Percentiles rank a stretch among this genome's conserved stretches.
phyloP scores from a whole-genome alignment of 1,284 basidiomycete genomes.

The Dichomitus squalens region DNA sequence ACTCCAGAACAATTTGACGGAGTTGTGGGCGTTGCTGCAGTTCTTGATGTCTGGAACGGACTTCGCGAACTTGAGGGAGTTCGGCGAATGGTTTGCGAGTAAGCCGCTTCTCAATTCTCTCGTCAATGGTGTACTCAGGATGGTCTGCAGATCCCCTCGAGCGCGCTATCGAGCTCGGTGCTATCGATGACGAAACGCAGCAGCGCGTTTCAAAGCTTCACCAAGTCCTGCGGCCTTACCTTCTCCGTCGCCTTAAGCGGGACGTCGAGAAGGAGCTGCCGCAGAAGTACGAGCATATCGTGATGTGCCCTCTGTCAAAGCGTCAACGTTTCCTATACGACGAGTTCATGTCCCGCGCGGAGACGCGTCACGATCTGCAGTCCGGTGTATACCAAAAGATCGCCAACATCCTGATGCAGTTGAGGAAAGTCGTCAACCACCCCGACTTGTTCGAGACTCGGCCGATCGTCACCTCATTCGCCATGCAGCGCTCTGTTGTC shows the following conservation, averaged over 20 bases:
- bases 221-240: slow-evolving; percentile 90
- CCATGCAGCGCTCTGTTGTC: slow-evolving; percentile 80
- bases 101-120: too few species aligned
- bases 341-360: slow-evolving; percentile 94
- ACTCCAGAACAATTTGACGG: slow-evolving; percentile 94
- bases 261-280: slow-evolving; percentile 97
- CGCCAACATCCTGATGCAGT: slow-evolving; percentile 97
- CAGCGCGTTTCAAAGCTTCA: slow-evolving; percentile 91
- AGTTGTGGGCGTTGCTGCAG: slow-evolving; percentile 93
- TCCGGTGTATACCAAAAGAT: slow-evolving; percentile 91
- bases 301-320: slow-evolving; percentile 91
- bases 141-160: slow-evolving; percentile 78
- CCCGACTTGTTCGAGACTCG: slow-evolving; percentile 96
- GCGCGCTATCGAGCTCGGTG: slow-evolving; percentile 90
- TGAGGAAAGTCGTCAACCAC: slow-evolving; percentile 95
- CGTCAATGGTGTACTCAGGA: background rate
- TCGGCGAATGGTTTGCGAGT: slow-evolving; percentile 98
- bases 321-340: slow-evolving; percentile 97
- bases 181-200: slow-evolving; percentile 83
- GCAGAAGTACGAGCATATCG: slow-evolving; percentile 93
- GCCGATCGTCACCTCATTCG: slow-evolving; percentile 91
- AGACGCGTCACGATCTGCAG: slow-evolving; percentile 84
- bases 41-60: slow-evolving; percentile 94
- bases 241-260: slow-evolving; percentile 91
- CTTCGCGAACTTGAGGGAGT: slow-evolving; percentile 93